Evolutionary conservation across 2,329 filamentous ascomycete species (phyloP), one percentile per base, ranked within the genome.

Genomic region (Alternaria gansuensis): DNA sequence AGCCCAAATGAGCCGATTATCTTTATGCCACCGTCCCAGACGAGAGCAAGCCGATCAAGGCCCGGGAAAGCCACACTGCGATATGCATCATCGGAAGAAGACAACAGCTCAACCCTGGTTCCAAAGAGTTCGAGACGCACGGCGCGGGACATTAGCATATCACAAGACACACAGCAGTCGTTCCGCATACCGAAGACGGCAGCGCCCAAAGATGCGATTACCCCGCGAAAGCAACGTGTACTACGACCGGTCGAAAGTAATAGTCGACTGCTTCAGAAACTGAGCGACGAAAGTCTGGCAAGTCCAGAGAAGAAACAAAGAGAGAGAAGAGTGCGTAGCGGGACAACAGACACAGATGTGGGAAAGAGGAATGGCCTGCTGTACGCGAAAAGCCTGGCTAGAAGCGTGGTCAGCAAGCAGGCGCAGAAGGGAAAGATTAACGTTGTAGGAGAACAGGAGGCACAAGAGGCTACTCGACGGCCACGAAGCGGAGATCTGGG

Each of bases 201-300:
- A 3, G 45, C 60, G 9, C 45, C 60, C 7, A 45, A 9, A 6
- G 46, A 62, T 41, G 41, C 45, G 3, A 57, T 68, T 2, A 70
- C 67, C 36, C 71, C 74, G 5, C 70, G 66, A 26, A 75, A 70
- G 48, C 75, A 77, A 57, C 70, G 75, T 6, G 57, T 73, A 9
- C 60, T 77, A n/a, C 65, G 73, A 23, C 69, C 73, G 8, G 66
- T 77, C 7, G 69, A 70, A 28, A 71, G 71, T 45, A 76, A 77
- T 41, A 74, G 70, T 17, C 61, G 66, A 5, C 56, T 76, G 4
- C 53, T 75, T 23, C 56, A 66, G 24, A 72, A 72, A 51, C 51
- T 74, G 23, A 72, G 67, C 23, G 60, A 70, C 49, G 71, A 75
- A 54, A 75, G 69, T 51, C 43, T 75, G 5, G 68, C 67, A 13